A percentile compares a stretch with the other conserved stretches of the same genome.
phyloP scores from a whole-genome alignment of 371 early-diverging fungal genomes.

The Mucor piriformis region DNA sequence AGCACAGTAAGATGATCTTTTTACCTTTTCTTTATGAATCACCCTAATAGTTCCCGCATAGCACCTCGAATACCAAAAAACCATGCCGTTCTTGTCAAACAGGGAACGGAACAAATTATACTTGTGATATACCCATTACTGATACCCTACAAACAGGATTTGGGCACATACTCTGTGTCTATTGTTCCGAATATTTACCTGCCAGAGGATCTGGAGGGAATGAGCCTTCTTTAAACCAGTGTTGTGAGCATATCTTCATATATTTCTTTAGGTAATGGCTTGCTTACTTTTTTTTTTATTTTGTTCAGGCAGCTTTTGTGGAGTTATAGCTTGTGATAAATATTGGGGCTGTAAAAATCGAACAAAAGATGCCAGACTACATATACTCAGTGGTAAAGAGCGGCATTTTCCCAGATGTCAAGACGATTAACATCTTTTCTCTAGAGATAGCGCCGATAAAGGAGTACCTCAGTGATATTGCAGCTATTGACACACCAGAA shows the following conservation, averaged over 20 bases:
- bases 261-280: background rate
- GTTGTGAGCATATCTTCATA: background rate
- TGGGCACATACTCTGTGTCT: slow-evolving; percentile 21
- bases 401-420: too few species aligned
- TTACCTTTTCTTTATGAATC: background rate
- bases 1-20: background rate
- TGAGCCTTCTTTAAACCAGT: slow-evolving; percentile 21
- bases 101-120: background rate
- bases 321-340: slow-evolving; percentile 21
- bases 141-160: slow-evolving; percentile 9
- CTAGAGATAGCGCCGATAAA: slow-evolving; percentile 12
- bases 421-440: too few species aligned
- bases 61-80: background rate
- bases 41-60: background rate
- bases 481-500: slow-evolving; percentile 12
- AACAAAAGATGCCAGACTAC: slow-evolving; percentile 12
- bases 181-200: slow-evolving; percentile 21
- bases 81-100: slow-evolving; percentile 23
- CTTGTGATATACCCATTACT: slow-evolving; percentile 16
- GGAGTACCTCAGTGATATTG: slow-evolving; percentile 1
- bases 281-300: too few species aligned
- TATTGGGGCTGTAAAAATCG: slow-evolving; percentile 23
- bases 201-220: slow-evolving; percentile 5
- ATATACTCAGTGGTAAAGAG: slow-evolving; percentile 17
- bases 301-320: slow-evolving; percentile 19